phyloP scores from a whole-genome alignment of 140 eudicot genomes.

The Oenanthe javanica region DNA sequence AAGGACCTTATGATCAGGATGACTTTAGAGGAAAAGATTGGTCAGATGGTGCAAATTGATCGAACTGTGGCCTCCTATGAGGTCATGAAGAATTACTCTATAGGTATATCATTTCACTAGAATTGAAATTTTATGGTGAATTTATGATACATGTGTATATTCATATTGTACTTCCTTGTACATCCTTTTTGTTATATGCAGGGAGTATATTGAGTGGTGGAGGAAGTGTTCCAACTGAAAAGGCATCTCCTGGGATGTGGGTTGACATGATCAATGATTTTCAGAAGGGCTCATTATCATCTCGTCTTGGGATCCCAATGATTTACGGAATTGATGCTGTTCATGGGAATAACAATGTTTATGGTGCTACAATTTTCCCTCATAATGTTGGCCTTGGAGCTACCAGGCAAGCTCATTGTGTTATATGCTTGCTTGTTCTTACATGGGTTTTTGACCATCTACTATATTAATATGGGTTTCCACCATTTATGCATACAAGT shows the following conservation, averaged over 20 bases:
- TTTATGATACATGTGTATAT: neutral
- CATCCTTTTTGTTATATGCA: constrained; percentile 13
- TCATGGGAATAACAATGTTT: constrained; percentile 65
- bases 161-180: neutral
- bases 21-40: constrained; percentile 60
- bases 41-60: constrained; percentile 63
- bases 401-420: constrained; percentile 37
- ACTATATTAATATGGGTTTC: neutral
- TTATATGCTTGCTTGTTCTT: neutral
- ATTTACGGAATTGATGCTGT: constrained; percentile 85
- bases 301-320: constrained; percentile 55
- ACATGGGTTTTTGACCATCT: neutral
- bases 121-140: neutral
- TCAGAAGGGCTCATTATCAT: constrained; percentile 49
- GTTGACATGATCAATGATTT: constrained; percentile 51
- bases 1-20: constrained; percentile 41
- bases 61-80: constrained; percentile 39
- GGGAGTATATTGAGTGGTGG: constrained; percentile 70
- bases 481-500: neutral
- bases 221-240: constrained; percentile 58
- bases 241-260: constrained; percentile 53
- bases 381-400: constrained; percentile 73
- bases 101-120: constrained; percentile 24
- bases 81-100: constrained; percentile 37
- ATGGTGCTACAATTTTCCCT: constrained; percentile 58